These are phyloP conservation scores for Adiantum capillusveneris DNA, from an alignment of 75 land plant genomes.

Conservation along the genomic window DNA sequence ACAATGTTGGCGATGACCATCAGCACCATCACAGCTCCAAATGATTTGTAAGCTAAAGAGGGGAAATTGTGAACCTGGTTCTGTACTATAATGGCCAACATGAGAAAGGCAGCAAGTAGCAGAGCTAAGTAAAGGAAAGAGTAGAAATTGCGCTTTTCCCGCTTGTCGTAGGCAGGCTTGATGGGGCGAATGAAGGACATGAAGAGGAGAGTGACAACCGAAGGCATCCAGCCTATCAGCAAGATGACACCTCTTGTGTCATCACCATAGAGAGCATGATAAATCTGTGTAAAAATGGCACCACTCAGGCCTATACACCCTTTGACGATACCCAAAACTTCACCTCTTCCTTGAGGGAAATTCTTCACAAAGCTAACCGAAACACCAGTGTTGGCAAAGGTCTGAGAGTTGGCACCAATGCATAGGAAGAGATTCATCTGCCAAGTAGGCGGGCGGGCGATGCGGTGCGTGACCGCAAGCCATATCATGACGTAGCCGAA, in stretches of 20 bases:
- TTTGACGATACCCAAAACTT: conserved; percentile 57
- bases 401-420: conserved; percentile 49
- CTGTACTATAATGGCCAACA: conserved; percentile 36
- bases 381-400: conserved; percentile 56
- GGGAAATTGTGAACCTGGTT: conserved; percentile 19
- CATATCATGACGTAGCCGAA: conserved; percentile 42
- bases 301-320: conserved; percentile 49
- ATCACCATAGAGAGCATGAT: conserved; percentile 30
- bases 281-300: conserved; percentile 51
- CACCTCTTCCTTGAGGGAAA: conserved; percentile 29
- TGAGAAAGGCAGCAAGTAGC: conserved; percentile 38
- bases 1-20: conserved; percentile 37
- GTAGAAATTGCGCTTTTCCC: conserved; percentile 30
- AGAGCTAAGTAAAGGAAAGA: conserved; percentile 31
- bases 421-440: conserved; percentile 43
- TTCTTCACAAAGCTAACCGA: conserved; percentile 36
- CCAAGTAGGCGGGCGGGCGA: conserved; percentile 29
- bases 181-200: conserved; percentile 22
- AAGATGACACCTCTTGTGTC: conserved; percentile 21
- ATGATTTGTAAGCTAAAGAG: conserved; percentile 3
- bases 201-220: conserved; percentile 19
- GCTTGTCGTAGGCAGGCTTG: conserved; percentile 15
- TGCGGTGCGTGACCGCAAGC: conserved; percentile 36
- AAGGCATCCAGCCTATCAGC: conserved; percentile 42
- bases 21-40: conserved; percentile 21